Evolutionary conservation across 2,329 filamentous ascomycete species (phyloP), one percentile per base, ranked within the genome.

Genomic region (Onygenales sp.): DNA sequence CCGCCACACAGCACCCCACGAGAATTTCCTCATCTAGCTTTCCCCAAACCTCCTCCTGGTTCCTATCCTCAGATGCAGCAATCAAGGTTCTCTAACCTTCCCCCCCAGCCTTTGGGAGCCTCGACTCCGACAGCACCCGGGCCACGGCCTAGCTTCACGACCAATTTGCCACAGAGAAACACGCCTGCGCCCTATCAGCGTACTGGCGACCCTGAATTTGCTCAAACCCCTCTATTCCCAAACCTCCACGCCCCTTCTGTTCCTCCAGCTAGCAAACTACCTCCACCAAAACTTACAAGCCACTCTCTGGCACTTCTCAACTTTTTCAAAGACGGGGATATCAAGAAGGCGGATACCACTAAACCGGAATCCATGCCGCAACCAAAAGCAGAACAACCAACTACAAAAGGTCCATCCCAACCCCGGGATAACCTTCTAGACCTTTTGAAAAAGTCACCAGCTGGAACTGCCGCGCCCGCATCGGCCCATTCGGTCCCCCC

Each of bases 271-370:
- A 81, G 59, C 63, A 78, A 79, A 50, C 63, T 85, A 27, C 81
- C 82, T 13, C 72, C 77, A 41, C 80, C 80, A 6, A 79, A 77
- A 57, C 73, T 84, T 35, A 83, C 72, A 38, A 75, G 74, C 10
- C 81, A 85, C 63, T 75, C 79, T 1, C 70, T 79, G 54, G 74
- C 75, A n/a, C 64, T 85, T 36, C 67, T 85, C 48, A 80, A 78
- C 59, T 74, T 78, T 1, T 83, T 85, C 69, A 83, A 77, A 58
- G 62, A 64, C 36, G 61, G 66, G 7, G 58, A 58, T 27, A 52
- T 58, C 11, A 64, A 65, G 47, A 63, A 64, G 1, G 58, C 65
- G 7, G 63, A 63, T 50, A 50, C 57, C 7, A 9, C 61, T 2
- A 57, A 58, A 49, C 56, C 61, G 43, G 54, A 54, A 8, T 50